phyloP scores from a whole-genome alignment of 257 asterid genomes.

The Primulina eburnea region DNA sequence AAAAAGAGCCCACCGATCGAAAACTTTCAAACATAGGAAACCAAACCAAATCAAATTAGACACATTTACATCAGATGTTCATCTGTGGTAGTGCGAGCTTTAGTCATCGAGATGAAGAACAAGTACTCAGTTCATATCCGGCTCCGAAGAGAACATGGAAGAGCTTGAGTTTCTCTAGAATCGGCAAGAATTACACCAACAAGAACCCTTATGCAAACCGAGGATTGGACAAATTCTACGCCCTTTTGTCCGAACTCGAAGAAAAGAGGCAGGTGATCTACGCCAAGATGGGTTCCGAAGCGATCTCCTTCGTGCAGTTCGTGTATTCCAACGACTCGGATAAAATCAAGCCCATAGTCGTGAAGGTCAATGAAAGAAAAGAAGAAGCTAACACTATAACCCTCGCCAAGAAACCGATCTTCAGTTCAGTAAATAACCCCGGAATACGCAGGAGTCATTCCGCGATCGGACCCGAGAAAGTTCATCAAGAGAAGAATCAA shows the following conservation, averaged over 20 bases:
- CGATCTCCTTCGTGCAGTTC: slow-evolving; percentile 51
- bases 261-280: slow-evolving; percentile 43
- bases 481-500: neutral
- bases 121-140: slow-evolving; percentile 17
- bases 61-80: slow-evolving; percentile 23
- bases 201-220: slow-evolving; percentile 47
- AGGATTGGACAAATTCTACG: slow-evolving; percentile 53
- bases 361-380: slow-evolving; percentile 33
- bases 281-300: slow-evolving; percentile 42
- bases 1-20: neutral
- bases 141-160: slow-evolving; percentile 42
- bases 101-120: slow-evolving; percentile 32
- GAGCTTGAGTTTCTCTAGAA: slow-evolving; percentile 33
- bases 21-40: neutral
- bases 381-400: neutral
- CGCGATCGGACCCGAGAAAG: neutral
- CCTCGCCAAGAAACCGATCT: neutral
- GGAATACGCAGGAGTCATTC: neutral
- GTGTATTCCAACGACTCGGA: slow-evolving; percentile 45
- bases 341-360: slow-evolving; percentile 43
- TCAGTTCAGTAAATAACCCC: neutral
- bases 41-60: neutral
- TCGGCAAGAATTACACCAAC: slow-evolving; percentile 31
- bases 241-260: slow-evolving; percentile 52
- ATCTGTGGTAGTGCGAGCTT: slow-evolving; percentile 48